Base-by-base conservation (phyloP, 2,329 filamentous ascomycete species). In the Botryotinia calthae region DNA sequence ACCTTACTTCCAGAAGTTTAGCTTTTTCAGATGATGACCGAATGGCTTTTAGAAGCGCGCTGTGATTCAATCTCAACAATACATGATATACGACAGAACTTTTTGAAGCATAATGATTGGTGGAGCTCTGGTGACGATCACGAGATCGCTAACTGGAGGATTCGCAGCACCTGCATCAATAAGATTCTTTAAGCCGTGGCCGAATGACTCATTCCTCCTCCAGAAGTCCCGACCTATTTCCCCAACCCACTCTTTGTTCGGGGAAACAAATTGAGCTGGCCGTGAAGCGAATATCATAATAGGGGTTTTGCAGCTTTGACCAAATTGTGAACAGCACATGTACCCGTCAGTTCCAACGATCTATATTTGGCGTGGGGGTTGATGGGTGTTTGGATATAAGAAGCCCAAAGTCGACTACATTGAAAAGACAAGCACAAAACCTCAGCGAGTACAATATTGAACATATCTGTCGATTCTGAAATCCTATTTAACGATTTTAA, bases 241-340 rank as follows among this genome's bases (percentile, higher is more conserved):
- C 9, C n/a, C 16, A n/a, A 58, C 48, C 48, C 48, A 68, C n/a
- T 56, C 25, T 56, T n/a, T 54, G 37, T 12, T 31, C 65, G 65
- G 65, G 48, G 10, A 56, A 42, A 56, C 65, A 42, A 56, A 44
- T 56, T 58, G 37, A 31, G 48, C 48, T 68, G 14, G 37, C 34
- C 34, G 65, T 7, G 65, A 68, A 68, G 65, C 65, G 65, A 68
- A 31, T n/a, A 31, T 56, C 2, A 28, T 2, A 22, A 68, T 68
- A 68, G 48, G 65, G 65, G 65, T 6, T 16, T 1, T 54, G 25
- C 16, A 31, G 22, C 20, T 66, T 66, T 54, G 46, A 40, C 37
- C 34, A 40, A 20, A 66, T 12, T 1, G 61, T 31, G 46, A 22
- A 66, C n/a, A 48, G 31, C 51, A 34, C n/a, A 44, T 40, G 16